Evolutionary conservation across 176 grass and related monocot species (phyloP).

Genomic region (Oropetium thomaeum): DNA sequence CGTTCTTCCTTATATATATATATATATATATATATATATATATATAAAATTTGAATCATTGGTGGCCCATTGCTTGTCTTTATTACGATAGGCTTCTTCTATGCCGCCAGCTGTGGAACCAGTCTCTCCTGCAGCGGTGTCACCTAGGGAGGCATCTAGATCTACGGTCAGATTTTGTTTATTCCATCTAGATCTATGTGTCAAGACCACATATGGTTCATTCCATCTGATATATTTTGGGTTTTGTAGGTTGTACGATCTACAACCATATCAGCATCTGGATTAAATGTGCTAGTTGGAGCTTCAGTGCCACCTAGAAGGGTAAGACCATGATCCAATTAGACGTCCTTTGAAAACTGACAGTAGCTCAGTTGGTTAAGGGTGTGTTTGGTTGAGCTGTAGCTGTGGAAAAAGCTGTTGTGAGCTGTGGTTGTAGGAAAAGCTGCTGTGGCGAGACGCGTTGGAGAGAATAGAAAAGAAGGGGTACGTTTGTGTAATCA

Average conservation of each 20-base stretch:
- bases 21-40: background rate
- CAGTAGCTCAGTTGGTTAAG: too few relatives aligned
- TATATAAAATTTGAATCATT: background rate
- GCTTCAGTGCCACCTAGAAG: conserved; percentile 45
- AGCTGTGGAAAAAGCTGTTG: too few relatives aligned
- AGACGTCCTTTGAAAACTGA: background rate
- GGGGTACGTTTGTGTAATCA: too few relatives aligned
- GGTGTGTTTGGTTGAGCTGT: too few relatives aligned
- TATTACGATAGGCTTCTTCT: conserved; percentile 35
- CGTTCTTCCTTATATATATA: background rate
- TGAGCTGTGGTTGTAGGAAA: too few relatives aligned
- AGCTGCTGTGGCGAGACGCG: too few relatives aligned
- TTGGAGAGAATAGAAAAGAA: too few relatives aligned
- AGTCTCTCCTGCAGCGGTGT: conserved; percentile 27
- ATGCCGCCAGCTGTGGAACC: conserved; percentile 34
- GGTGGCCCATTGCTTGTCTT: background rate
- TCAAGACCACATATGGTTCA: background rate
- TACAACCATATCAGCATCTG: conserved; percentile 53
- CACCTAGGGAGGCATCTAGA: conserved; percentile 37
- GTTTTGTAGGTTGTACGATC: conserved; percentile 46
- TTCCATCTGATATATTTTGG: conserved; percentile 32
- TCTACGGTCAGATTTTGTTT: conserved; percentile 36
- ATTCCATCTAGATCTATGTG: too few relatives aligned
- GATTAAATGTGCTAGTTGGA: conserved; percentile 50
- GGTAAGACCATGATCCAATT: conserved; percentile 36